These are phyloP conservation scores for Cephalotrichum gorgonifer DNA, from an alignment of 2,329 filamentous ascomycete species.

Conservation along the genomic window DNA sequence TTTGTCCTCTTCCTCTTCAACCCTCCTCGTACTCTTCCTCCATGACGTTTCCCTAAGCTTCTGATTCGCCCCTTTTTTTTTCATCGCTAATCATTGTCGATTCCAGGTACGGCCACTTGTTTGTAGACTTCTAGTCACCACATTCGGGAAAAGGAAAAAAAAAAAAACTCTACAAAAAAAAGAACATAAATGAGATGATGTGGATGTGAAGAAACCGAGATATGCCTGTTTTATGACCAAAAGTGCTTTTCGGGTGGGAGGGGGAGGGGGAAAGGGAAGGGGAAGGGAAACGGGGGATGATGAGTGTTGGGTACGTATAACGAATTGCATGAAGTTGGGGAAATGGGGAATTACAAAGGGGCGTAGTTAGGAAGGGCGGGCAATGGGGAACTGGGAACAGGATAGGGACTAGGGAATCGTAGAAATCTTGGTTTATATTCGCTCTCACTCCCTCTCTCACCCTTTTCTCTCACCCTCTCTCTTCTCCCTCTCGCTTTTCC, in stretches of 20 bases:
- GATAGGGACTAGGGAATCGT: too few relatives aligned
- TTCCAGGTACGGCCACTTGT: slow-evolving; percentile 59
- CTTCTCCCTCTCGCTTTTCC: too few relatives aligned
- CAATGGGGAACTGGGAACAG: not conserved
- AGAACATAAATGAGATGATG: not conserved
- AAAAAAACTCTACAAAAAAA: not conserved
- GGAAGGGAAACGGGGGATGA: not conserved
- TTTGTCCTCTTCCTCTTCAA: not conserved
- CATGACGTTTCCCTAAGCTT: slow-evolving; percentile 5
- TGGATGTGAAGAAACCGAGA: not conserved
- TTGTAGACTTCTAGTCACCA: slow-evolving; percentile 63
- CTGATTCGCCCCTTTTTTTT: not conserved
- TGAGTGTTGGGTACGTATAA: not conserved
- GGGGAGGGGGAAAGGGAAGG: too few relatives aligned
- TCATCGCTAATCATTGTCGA: not conserved
- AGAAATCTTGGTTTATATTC: too few relatives aligned
- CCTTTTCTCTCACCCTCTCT: too few relatives aligned
- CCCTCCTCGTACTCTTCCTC: not conserved
- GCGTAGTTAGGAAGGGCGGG: not conserved
- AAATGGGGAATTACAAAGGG: not conserved
- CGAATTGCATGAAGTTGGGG: not conserved
- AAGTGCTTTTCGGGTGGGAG: not conserved
- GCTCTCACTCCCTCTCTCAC: too few relatives aligned
- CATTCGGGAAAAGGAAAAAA: not conserved
- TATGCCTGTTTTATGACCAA: not conserved